These are phyloP conservation scores for Cymbopogon citratus DNA, from an alignment of 176 grass and related monocot species.

Conservation along the genomic window DNA sequence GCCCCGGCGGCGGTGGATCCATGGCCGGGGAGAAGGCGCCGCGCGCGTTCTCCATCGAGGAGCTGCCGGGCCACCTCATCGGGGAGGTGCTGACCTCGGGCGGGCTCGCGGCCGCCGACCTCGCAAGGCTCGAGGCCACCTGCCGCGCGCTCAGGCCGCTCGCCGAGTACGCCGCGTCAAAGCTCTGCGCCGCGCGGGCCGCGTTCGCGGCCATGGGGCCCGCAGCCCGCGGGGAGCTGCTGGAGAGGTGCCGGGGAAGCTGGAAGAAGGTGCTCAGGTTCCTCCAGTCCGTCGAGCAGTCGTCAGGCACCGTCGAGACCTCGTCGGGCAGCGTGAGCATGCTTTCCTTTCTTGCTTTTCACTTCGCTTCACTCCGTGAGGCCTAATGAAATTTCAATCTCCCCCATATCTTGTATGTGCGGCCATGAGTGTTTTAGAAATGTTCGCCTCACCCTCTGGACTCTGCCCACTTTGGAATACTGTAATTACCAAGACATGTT, in stretches of 20 bases:
- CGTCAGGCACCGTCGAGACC: conserved; percentile 64
- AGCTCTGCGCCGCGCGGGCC: conserved; percentile 47
- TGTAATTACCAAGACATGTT: neutral
- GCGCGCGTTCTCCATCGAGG: conserved; percentile 66
- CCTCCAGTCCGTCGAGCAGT: conserved; percentile 81
- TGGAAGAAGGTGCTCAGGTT: conserved; percentile 99
- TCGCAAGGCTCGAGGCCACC: conserved; percentile 70
- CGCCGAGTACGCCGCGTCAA: conserved; percentile 73
- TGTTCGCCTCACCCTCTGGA: neutral
- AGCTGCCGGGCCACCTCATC: conserved; percentile 78
- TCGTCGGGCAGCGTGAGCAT: conserved; percentile 73
- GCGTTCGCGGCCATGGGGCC: conserved; percentile 44
- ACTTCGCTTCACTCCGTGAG: neutral
- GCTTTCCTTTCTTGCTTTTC: neutral
- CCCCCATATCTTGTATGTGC: neutral
- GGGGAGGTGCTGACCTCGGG: conserved; percentile 77
- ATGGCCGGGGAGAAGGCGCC: conserved; percentile 53
- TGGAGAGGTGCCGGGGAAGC: conserved; percentile 66
- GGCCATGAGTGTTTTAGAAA: neutral
- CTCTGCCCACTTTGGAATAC: neutral
- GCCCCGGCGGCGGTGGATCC: conserved; percentile 20
- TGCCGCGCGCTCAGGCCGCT: conserved; percentile 71
- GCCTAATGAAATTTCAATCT: conserved; percentile 9
- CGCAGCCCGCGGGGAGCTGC: conserved; percentile 41
- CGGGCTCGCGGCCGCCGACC: conserved; percentile 53